Evolutionary conservation across 257 asterid species (phyloP).

Genomic region (Solanum sejunctum): DNA sequence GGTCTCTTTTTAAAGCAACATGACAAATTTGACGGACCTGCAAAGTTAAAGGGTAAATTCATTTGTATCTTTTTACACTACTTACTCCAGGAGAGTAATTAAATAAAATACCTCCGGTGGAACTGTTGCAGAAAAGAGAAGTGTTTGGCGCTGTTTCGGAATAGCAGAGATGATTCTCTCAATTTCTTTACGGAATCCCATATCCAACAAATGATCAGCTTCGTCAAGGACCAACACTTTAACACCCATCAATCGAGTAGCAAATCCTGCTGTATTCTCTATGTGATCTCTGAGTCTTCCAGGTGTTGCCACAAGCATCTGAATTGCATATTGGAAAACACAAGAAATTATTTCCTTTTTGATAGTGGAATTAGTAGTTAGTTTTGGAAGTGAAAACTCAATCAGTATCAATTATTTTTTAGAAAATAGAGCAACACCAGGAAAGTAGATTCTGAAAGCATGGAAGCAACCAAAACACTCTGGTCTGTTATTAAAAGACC

Average conservation of each 20-base stretch:
- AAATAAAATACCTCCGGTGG: slow-evolving; percentile 59
- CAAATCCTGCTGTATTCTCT: slow-evolving; percentile 95
- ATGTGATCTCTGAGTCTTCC: slow-evolving; percentile 92
- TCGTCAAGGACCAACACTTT: slow-evolving; percentile 88
- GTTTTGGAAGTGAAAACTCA: neutral
- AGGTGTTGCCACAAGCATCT: slow-evolving; percentile 99
- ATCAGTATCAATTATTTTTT: neutral
- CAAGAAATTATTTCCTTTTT: neutral
- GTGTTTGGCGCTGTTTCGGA: slow-evolving; percentile 96
- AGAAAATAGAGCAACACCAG: neutral
- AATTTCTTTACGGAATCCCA: slow-evolving; percentile 96
- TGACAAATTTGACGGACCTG: slow-evolving; percentile 95
- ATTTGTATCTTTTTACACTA: neutral
- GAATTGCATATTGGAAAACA: slow-evolving; percentile 8
- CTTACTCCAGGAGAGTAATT: neutral
- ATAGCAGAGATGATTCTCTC: slow-evolving; percentile 85
- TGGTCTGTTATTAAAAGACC: neutral
- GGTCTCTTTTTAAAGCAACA: slow-evolving; percentile 84
- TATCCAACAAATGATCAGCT: slow-evolving; percentile 93
- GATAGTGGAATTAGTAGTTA: neutral
- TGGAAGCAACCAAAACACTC: neutral
- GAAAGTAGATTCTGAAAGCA: neutral
- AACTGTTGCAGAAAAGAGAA: slow-evolving; percentile 89
- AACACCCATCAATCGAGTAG: slow-evolving; percentile 88
- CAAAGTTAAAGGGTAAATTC: slow-evolving; percentile 3